Evolutionary conservation across 2,329 filamentous ascomycete species (phyloP), one percentile per base, ranked within the genome.

Genomic region (Hymenoscyphus occultus): DNA sequence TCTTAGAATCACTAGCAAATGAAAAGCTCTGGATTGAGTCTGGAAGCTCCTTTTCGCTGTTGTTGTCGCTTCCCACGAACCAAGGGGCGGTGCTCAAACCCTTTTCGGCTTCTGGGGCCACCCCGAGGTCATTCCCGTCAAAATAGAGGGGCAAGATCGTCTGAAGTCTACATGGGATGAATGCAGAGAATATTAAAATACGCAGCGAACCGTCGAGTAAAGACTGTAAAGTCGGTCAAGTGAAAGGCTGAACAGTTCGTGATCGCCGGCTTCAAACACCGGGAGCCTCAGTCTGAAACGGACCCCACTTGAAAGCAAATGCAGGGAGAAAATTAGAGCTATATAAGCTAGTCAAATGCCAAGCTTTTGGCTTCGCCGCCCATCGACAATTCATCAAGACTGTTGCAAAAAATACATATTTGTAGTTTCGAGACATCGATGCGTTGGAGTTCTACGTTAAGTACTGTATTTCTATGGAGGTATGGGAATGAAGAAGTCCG

Each of bases 241-340:
- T 54, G 9, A 28, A 40, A 59, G 39, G 58, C 22, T 32, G 58
- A 40, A 31, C 35, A 39, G 60, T 22, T 28, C 13, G 45, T 48
- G 65, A 66, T 67, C 60, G 51, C 42, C 40, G 56, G 28, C 57
- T 35, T 70, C 67, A 68, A 67, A 70, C 68, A 61, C 59, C 60
- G 40, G 32, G 3, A 66, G 59, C 64, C 59, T 69, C 68, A 67
- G 40, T 67, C 58, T 66, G 68, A 68, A 69, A 68, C 68, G 61
- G 56, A 35, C 62, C 62, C 54, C 62, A 42, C 60, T 9, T 31
- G 57, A 39, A 64, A 59, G 40, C 57, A 56, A 62, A 62, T 35
- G 35, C 35, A 35, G 9, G 31, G 48, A 51, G 48, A 51, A 19
- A 54, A 54, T 54, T 19, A 54, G 22, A 22, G 22, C 1, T 22